Base-by-base conservation (phyloP, 495 filamentous ascomycete genomes). In the Trichoderma gamsii region DNA sequence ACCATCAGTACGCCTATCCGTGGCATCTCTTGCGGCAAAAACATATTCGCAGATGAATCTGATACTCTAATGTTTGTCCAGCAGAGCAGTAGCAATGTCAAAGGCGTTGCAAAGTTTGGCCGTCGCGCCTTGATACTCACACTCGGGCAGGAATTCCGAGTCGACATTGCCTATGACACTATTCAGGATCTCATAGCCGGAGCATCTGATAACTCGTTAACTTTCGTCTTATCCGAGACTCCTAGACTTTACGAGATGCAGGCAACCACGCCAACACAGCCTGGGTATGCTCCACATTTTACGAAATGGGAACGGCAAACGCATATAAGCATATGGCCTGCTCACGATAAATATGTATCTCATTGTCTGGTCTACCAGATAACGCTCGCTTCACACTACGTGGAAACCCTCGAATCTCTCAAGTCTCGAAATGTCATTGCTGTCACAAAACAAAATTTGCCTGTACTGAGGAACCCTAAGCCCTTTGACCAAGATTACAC, bases 401-500 rank as follows among this genome's bases (percentile, higher is more conserved):
- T 16, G 44, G 51, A 67, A 16, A 18, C 15, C 25, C 65, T 32
- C 5, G 65, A 46, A 32, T 11, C 3, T 32, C 65, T 32, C 6
- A 25, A 41, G 12, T 21, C 38, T 27, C 65, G 65, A 1, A 32
- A 29, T 7, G 9, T 51, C 25, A 61, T 66, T 15, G 41, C 18
- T 15, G 23, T 66, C 8, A 49, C 38, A 7, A 49, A 15, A 41
- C 65, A 66, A 21, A 18, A 41, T 41, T 12, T 65, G 63, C 41
- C 41, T 23, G 41, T 66, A 11, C 41, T 13, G 32, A 3, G 8
- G n/a, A 41, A 32, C 63, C 11, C 59, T 64, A n/a, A 52, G 63
- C 6, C 64, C 44, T 43, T 68, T 67, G 6, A 72, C 49, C 25
- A 66, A 75, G 70, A 66, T 4, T 77, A 78, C 69, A 23, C 12